phyloP scores from a whole-genome alignment of 176 grass and related monocot species.

The Thalia dealbata region DNA sequence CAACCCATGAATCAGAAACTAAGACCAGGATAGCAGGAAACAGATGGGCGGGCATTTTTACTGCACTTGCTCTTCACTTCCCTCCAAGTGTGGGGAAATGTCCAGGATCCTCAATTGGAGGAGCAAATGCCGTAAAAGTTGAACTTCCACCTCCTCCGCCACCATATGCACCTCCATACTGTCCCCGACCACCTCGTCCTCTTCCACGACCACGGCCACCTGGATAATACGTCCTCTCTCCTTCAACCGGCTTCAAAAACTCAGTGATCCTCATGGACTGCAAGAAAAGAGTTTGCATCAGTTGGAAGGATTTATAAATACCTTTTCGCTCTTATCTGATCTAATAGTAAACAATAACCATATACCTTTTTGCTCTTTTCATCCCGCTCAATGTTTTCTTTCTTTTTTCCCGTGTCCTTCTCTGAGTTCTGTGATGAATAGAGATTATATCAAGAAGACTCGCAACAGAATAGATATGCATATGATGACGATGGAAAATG shows the following conservation, averaged over 20 bases:
- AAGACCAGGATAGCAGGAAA: background rate
- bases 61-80: background rate
- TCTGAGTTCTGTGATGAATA: background rate
- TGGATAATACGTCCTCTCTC: slow-evolving; percentile 6
- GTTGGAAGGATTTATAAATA: background rate
- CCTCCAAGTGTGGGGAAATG: slow-evolving; percentile 11
- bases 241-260: slow-evolving; percentile 4
- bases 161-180: slow-evolving; percentile 3
- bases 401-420: slow-evolving; percentile 13
- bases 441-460: background rate
- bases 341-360: background rate
- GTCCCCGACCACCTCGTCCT: background rate
- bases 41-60: background rate
- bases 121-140: background rate
- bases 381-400: slow-evolving; percentile 10
- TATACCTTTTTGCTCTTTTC: slow-evolving; percentile 13
- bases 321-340: no score
- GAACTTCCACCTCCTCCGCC: background rate
- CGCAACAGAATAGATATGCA: background rate
- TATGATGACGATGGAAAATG: background rate
- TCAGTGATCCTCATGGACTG: background rate
- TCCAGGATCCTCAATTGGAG: slow-evolving; percentile 12
- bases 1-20: background rate
- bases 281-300: background rate
- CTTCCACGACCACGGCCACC: slow-evolving; percentile 10